These are phyloP conservation scores for Amanita bisporigera DNA, from an alignment of 1,284 basidiomycete genomes.

Conservation along the genomic window DNA sequence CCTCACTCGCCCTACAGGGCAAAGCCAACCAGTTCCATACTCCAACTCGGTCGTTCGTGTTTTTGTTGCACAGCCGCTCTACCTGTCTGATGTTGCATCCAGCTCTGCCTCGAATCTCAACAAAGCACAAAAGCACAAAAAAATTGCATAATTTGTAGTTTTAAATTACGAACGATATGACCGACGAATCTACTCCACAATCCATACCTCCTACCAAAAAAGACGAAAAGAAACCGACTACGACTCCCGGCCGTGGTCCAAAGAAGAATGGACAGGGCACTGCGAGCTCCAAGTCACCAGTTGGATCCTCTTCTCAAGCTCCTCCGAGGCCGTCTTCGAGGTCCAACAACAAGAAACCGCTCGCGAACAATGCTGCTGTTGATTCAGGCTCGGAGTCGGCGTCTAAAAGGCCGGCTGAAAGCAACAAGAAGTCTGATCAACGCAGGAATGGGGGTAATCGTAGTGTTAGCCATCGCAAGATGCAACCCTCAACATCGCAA, in stretches of 20 bases:
- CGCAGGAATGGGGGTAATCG: constrained; percentile 58
- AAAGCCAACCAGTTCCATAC: constrained; percentile 65
- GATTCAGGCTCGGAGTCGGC: constrained; percentile 73
- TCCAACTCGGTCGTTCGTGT: constrained; percentile 52
- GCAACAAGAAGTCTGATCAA: constrained; percentile 59
- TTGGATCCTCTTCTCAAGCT: constrained; percentile 51
- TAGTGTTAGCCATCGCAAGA: constrained; percentile 59
- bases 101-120: constrained; percentile 48
- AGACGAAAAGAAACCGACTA: constrained; percentile 68
- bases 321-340: constrained; percentile 63
- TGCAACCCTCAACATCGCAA: constrained; percentile 59
- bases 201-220: constrained; percentile 60
- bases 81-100: neutral
- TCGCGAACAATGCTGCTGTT: constrained; percentile 47
- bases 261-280: constrained; percentile 60
- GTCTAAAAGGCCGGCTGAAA: constrained; percentile 61
- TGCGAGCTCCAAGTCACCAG: constrained; percentile 50
- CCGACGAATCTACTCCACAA: constrained; percentile 72
- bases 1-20: constrained; percentile 88
- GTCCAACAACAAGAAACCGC: constrained; percentile 64
- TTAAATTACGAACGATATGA: constrained; percentile 82
- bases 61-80: constrained; percentile 18
- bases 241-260: constrained; percentile 53
- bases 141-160: constrained; percentile 50
- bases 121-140: constrained; percentile 58